Percentiles rank a stretch among this genome's conserved stretches.
Evolutionary conservation across 805 yeast species (phyloP).

Genomic region (Yueomyces sp.): DNA sequence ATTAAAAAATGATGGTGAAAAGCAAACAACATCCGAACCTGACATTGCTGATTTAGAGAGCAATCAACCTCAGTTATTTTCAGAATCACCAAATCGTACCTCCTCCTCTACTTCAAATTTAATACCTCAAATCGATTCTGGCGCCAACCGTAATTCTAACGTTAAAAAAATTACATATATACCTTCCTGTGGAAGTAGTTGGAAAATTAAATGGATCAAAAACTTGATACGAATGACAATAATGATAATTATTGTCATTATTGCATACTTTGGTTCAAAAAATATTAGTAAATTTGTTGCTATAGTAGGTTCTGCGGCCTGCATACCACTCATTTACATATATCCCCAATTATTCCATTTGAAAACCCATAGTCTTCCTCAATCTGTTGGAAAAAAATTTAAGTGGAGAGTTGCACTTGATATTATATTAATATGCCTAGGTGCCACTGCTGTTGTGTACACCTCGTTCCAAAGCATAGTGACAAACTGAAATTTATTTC

Average conservation of each 20-base stretch:
- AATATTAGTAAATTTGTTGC: constrained; percentile 64
- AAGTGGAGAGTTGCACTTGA: constrained; percentile 32
- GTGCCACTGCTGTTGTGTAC: constrained; percentile 49
- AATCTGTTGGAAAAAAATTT: constrained; percentile 3
- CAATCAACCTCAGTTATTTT: too few species aligned
- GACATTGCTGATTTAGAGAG: not conserved
- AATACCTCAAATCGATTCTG: not conserved
- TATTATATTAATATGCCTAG: constrained; percentile 36
- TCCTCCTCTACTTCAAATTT: too few species aligned
- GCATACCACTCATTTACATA: constrained; percentile 75
- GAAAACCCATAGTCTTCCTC: constrained; percentile 31
- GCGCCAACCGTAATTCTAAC: not conserved
- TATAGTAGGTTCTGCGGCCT: constrained; percentile 73
- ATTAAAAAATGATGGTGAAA: not conserved
- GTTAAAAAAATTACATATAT: too few species aligned
- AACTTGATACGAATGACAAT: constrained; percentile 41
- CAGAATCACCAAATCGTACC: too few species aligned
- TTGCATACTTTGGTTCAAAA: constrained; percentile 56
- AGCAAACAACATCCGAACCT: not conserved
- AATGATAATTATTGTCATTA: constrained; percentile 38
- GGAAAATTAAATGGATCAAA: constrained; percentile 49
- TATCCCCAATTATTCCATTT: constrained; percentile 71
- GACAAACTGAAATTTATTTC: too few species aligned
- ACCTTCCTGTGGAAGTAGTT: not conserved
- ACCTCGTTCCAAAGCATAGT: constrained; percentile 47